phyloP scores from a whole-genome alignment of 768 basidiomycete genomes.

The Leucocoprinus birnbaumii region DNA sequence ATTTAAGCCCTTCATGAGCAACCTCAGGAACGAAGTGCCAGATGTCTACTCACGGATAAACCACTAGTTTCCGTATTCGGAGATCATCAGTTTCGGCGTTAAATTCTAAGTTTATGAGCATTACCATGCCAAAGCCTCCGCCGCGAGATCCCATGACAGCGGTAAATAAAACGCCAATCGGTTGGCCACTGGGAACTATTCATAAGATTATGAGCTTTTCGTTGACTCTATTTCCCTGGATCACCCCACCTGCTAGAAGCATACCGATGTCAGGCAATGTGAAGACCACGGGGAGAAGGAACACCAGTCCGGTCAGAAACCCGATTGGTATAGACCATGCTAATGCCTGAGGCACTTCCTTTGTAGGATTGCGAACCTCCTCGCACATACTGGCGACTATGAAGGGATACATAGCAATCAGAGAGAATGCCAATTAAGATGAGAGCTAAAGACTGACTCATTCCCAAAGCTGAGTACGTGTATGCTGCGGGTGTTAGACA shows the following conservation, averaged over 20 bases:
- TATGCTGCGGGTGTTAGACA: conserved; percentile 34
- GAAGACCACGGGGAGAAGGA: conserved; percentile 61
- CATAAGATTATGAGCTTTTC: conserved; percentile 4
- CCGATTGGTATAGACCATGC: conserved; percentile 52
- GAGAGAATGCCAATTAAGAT: not conserved
- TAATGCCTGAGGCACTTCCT: conserved; percentile 54
- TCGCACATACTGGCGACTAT: conserved; percentile 66
- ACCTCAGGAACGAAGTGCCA: not conserved
- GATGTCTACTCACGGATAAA: conserved; percentile 12
- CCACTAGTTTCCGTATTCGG: conserved; percentile 5
- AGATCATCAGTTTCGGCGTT: conserved; percentile 18
- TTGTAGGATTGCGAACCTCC: conserved; percentile 57
- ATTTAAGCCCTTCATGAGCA: not conserved
- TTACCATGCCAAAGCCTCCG: conserved; percentile 61
- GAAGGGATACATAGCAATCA: not conserved
- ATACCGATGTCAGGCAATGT: conserved; percentile 57
- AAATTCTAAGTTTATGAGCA: conserved; percentile 3
- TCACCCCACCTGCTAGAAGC: conserved; percentile 43
- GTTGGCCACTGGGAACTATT: conserved; percentile 58
- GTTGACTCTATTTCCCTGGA: not conserved
- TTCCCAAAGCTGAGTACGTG: conserved; percentile 57
- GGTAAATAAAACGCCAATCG: conserved; percentile 60
- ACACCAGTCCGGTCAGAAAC: conserved; percentile 47
- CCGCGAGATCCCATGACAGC: conserved; percentile 58
- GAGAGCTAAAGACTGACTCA: conserved; percentile 37